Percentiles rank a stretch among this genome's conserved stretches.
phyloP scores from a whole-genome alignment of 2,329 filamentous ascomycete species.

The Chaetoscypha palmicola region DNA sequence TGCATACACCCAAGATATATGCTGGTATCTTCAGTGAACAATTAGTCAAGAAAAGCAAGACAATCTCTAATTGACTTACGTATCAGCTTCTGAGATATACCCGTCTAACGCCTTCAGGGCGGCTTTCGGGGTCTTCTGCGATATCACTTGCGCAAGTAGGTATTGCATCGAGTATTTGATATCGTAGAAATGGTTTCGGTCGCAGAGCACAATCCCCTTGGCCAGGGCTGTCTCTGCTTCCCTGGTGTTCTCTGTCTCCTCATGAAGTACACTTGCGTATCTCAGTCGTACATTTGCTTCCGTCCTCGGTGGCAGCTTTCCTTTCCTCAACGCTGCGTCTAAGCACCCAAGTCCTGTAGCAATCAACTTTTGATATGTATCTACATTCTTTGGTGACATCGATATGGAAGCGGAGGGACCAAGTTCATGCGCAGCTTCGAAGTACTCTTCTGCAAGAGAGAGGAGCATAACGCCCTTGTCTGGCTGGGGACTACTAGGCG shows the following conservation, averaged over 20 bases:
- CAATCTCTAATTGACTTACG: constrained; percentile 38
- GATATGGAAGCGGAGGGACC: constrained; percentile 42
- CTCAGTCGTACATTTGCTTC: constrained; percentile 64
- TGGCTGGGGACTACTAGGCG: constrained; percentile 7
- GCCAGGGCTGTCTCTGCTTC: constrained; percentile 66
- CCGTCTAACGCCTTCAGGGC: constrained; percentile 66
- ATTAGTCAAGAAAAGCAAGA: not conserved
- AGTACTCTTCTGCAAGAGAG: constrained; percentile 69
- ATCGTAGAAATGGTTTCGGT: constrained; percentile 54
- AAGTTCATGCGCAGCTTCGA: constrained; percentile 55
- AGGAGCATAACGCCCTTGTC: constrained; percentile 44
- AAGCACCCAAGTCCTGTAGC: constrained; percentile 67
- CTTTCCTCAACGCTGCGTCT: constrained; percentile 58
- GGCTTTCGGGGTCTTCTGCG: constrained; percentile 63
- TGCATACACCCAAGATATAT: constrained; percentile 67
- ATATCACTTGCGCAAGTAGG: constrained; percentile 61
- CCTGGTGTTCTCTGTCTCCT: constrained; percentile 70
- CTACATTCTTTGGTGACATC: constrained; percentile 43
- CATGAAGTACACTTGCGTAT: constrained; percentile 61
- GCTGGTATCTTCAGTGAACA: constrained; percentile 42
- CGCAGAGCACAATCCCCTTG: constrained; percentile 64
- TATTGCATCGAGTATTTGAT: constrained; percentile 75
- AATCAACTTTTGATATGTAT: constrained; percentile 66
- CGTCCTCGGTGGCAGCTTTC: constrained; percentile 52
- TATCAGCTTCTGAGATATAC: constrained; percentile 60